Evolutionary conservation across 805 yeast genomes (phyloP), one percentile per base, ranked within the genome.

Genomic region (Peterozyma toletana): DNA sequence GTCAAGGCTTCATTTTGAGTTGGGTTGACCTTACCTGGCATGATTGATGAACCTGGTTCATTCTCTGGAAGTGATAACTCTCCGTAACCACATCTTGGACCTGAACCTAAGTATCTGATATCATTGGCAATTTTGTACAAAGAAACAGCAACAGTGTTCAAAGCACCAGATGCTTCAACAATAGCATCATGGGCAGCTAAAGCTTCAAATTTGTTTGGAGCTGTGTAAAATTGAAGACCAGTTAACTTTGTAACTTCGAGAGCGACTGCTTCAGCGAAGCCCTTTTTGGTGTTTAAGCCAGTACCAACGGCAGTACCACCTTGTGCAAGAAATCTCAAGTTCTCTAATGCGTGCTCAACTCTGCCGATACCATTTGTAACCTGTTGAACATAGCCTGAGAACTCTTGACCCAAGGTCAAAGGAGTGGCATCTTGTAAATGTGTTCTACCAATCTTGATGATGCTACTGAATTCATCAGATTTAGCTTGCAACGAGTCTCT

Each of bases 241-340:
- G 97, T 89, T 67, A 87, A 78, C 54, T 78, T 76, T 47, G 95
- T 66, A 38, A 93, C 96, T 67, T 85, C 80, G 48, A 75, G 82
- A 48, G 99, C 99, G 54, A 93, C 80, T 55, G 84, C 80, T 56
- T 71, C 82, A 57, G 88, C 95, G 63, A 85, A 93, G 21, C 98
- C 98, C 61, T 79, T 77, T 63, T 69, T 83, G 68, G 98, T 91
- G 80, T 93, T 93, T 57, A 93, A 78, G 53, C 99, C 99, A 45
- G 99, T 93, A 57, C 99, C 99, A 45, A 93, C 99, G 49, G 99
- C 99, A 50, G 99, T 93, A 72, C 99, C 99, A 73, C 99, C 99
- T 75, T 93, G 99, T 39, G 99, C 99, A 55, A 93, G 78, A 63
- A 63, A 79, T 58, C 82, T 75, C 63, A 93, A 75, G 67, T 80